These are phyloP conservation scores for Symmetrospora coprosmae DNA, from an alignment of 768 basidiomycete genomes.

Conservation along the genomic window DNA sequence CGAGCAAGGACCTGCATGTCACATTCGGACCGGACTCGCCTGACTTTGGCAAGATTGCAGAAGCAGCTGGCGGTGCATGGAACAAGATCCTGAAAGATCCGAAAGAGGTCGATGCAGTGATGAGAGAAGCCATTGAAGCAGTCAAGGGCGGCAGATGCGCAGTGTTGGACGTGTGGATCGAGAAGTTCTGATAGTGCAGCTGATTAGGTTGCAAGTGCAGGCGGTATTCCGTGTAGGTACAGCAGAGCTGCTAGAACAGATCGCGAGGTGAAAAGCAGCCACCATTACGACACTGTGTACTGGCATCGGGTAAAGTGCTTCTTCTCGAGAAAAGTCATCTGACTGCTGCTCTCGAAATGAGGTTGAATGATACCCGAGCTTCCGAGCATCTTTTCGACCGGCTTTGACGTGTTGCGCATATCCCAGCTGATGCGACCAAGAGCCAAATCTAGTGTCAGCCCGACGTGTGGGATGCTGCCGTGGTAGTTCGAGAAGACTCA, in stretches of 20 bases:
- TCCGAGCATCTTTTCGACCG: neutral
- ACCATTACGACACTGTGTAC: too few relatives aligned
- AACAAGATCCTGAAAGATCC: conserved; percentile 37
- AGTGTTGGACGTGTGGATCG: conserved; percentile 50
- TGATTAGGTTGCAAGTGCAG: neutral
- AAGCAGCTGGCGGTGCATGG: conserved; percentile 58
- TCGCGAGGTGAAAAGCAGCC: too few relatives aligned
- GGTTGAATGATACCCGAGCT: conserved; percentile 1
- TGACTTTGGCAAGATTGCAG: conserved; percentile 48
- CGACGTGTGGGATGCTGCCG: too few relatives aligned
- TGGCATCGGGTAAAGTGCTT: conserved; percentile 20
- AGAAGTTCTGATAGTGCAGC: conserved; percentile 36
- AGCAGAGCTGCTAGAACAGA: too few relatives aligned
- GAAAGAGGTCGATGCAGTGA: conserved; percentile 38
- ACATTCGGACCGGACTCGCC: conserved; percentile 52
- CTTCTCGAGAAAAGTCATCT: conserved; percentile 14
- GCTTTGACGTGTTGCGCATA: neutral
- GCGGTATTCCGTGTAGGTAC: too few relatives aligned
- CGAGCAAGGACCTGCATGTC: conserved; percentile 46
- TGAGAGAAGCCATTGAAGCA: conserved; percentile 45
- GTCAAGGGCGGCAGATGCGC: conserved; percentile 54
- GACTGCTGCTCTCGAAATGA: neutral
- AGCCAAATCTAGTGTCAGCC: neutral
- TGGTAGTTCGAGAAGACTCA: neutral
- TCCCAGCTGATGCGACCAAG: conserved; percentile 1